Conservation (phyloP, 108 stramenopile genomes). For the Schizochytrium sp. region DNA sequence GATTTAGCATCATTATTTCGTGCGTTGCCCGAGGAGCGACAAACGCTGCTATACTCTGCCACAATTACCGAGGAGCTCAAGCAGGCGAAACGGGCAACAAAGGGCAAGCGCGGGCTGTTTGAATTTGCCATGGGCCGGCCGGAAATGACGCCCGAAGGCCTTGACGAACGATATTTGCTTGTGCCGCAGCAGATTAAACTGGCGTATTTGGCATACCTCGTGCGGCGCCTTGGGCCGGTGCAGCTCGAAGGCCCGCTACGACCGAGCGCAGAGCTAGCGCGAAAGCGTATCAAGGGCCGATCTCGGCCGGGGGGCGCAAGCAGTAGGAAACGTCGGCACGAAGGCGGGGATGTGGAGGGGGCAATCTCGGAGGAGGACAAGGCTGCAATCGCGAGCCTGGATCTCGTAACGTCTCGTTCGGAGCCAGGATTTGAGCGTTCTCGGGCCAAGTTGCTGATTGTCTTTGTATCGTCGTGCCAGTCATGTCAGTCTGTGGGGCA, state of each 20-base stretch:
- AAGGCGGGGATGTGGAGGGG: background rate
- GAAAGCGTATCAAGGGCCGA: conserved; percentile 67
- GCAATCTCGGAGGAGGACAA: no score
- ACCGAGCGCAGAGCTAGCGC: conserved; percentile 56
- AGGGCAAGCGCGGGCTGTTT: background rate
- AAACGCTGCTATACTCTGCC: conserved; percentile 89
- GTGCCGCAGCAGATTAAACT: background rate
- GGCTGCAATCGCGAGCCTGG: conserved; percentile 35
- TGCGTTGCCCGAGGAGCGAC: conserved; percentile 43
- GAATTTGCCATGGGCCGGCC: background rate
- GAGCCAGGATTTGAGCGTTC: conserved; percentile 34
- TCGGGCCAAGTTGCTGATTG: conserved; percentile 68
- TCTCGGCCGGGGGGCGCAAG: conserved; percentile 34
- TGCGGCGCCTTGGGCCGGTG: background rate
- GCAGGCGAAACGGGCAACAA: background rate
- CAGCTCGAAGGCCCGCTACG: conserved; percentile 59
- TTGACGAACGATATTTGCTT: background rate
- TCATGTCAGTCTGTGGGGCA: conserved; percentile 78
- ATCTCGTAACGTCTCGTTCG: background rate
- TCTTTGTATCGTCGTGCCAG: conserved; percentile 92
- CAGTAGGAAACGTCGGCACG: conserved; percentile 30
- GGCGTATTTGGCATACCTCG: background rate
- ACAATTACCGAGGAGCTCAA: conserved; percentile 42
- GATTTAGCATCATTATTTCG: conserved; percentile 74
- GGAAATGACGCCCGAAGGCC: background rate